These are phyloP conservation scores for Aspergillus campestris DNA, from an alignment of 495 filamentous ascomycete species.

Conservation along the genomic window DNA sequence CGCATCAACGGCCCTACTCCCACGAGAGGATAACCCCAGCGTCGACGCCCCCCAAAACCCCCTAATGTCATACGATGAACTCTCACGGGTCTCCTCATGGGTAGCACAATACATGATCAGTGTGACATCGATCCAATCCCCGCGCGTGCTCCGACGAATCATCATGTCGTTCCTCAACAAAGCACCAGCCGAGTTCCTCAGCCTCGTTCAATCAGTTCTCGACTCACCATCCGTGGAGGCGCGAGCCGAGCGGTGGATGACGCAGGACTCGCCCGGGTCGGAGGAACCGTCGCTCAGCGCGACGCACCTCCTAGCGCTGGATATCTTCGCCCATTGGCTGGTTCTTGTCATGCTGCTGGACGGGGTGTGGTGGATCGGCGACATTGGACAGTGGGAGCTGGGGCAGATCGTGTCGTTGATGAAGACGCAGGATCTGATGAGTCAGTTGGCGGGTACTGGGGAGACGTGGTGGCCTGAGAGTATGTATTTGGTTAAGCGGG, in stretches of 20 bases:
- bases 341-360: conserved; percentile 35
- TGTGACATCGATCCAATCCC: conserved; percentile 21
- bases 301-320: conserved; percentile 27
- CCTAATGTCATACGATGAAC: neutral
- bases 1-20: conserved; percentile 3
- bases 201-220: conserved; percentile 15
- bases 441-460: conserved; percentile 2
- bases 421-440: conserved; percentile 5
- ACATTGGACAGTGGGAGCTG: conserved; percentile 24
- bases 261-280: neutral
- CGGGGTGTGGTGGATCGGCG: conserved; percentile 38
- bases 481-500: conserved; percentile 18
- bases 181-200: conserved; percentile 14
- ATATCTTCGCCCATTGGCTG: conserved; percentile 37
- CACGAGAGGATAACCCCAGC: neutral
- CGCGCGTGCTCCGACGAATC: conserved; percentile 17
- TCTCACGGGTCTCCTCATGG: conserved; percentile 17
- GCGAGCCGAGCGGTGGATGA: conserved; percentile 1
- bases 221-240: conserved; percentile 3
- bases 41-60: neutral
- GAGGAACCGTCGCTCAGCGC: conserved; percentile 7
- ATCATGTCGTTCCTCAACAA: conserved; percentile 27
- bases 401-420: conserved; percentile 16
- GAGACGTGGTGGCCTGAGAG: conserved; percentile 26
- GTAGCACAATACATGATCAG: conserved; percentile 19